Evolutionary conservation across 208 protist species (phyloP), one percentile per base, ranked within the genome.

Genomic region (Novymonas esmeraldas): DNA sequence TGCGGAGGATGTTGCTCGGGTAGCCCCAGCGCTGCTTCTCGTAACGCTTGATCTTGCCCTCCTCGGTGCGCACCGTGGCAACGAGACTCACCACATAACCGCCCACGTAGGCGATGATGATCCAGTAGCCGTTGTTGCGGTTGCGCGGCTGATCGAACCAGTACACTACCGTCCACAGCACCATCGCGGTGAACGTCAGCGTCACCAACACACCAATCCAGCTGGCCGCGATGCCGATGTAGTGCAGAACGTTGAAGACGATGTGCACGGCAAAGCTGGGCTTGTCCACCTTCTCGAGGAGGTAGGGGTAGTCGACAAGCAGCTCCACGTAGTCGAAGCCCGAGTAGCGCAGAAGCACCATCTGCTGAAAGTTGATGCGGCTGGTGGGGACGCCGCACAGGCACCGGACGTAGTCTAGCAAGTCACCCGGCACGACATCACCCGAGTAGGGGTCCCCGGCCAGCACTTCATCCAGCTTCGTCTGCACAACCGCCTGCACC

Each of bases 301-400:
- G 29, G 63, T 96, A 84, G 10, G 85, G 85, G 55, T 77, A 90
- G 48, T 94, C 87, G 41, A 79, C 70, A 39, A 94, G 70, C 44
- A 96, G 78, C 64, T 86, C 83, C 38, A 84, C 74, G 70, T 90
- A 94, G 63, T 92, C 87, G 76, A 94, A 93, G 3, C 90, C 90
- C 13, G 86, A 90, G 59, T 92, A 82, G 18, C 82, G 81, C 34
- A 91, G 78, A 11, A 91, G 84, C 11, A 77, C 73, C 70, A 89
- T 79, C 70, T 96, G 90, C 38, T 65, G 52, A 46, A 77, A 73
- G 22, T 74, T 89, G 38, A 96, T 75, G 3, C 78, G 81, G 7
- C 73, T 70, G 33, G 69, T 87, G 36, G 66, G 87, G 18, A 92
- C 78, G 36, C 56, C 64, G 64, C 80, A 90, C 10, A 96, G 78